Base-by-base conservation (phyloP, 2,329 filamentous ascomycete genomes). In the Colletotrichum truncatum region DNA sequence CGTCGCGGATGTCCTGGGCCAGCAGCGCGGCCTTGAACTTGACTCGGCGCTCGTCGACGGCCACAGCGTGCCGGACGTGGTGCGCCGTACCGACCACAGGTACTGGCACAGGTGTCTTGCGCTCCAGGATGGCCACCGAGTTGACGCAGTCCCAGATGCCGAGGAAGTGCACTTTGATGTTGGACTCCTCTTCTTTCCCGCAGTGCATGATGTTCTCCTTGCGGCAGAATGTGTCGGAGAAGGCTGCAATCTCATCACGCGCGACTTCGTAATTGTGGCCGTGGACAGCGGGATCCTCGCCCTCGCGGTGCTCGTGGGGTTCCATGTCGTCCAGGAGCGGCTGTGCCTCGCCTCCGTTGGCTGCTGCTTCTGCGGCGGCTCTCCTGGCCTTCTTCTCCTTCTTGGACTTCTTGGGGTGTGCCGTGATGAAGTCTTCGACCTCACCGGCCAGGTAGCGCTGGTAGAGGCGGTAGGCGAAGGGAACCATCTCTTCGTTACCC, bases 131-230 rank as follows among this genome's bases (percentile, higher is more conserved):
- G 6, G 80, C 76, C 7, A 86, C 83, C 3, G 81, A 84, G 70
- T 83, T 85, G 41, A 87, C 84, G 64, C 81, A 84, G 68, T 87
- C 84, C 76, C 84, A 87, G 41, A 86, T 77, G 1, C 85, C 85
- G n/a, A 87, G 80, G 72, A 87, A 86, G 70, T 83, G 82, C 6
- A 86, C 79, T 45, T 80, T 81, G 52, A 85, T 81, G 45, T 81
- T 79, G 16, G 73, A 71, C 39, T 74, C 70, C 6, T 68, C 64
- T 9, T 52, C 7, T 26, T 60, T 25, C 0, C 49, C 69, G 32
- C 68, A 68, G 39, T 63, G 43, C 6, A 59, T 38, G 21, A 59
- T 54, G 28, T 18, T 52, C 46, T 78, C 76, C 36, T 77, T 76
- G 21, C 80, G 79, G 68, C 82, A 84, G 63, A 85, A 85, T 0